Percentiles rank a stretch among this genome's conserved stretches.
These are phyloP conservation scores for Kregervanrija fluxuum DNA, from an alignment of 805 yeast species.

Conservation along the genomic window DNA sequence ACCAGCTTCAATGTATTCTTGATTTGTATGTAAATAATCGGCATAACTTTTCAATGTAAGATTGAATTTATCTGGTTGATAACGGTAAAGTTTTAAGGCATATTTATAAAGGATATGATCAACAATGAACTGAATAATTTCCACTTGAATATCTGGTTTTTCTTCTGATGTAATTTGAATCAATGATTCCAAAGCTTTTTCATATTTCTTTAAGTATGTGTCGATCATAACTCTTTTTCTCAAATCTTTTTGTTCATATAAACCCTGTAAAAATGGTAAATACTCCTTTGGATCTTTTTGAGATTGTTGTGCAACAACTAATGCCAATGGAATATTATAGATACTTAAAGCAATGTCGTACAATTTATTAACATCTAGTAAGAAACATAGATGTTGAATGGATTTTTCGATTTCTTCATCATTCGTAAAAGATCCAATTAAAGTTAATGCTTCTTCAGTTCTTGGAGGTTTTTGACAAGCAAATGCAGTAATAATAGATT, in stretches of 20 bases:
- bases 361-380: slow-evolving; percentile 80
- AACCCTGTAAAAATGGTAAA: slow-evolving; percentile 78
- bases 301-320: slow-evolving; percentile 88
- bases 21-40: slow-evolving; percentile 44
- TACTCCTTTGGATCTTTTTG: slow-evolving; percentile 98
- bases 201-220: slow-evolving; percentile 59
- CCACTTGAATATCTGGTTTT: slow-evolving; percentile 35
- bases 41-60: slow-evolving; percentile 58
- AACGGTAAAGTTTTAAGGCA: slow-evolving; percentile 58
- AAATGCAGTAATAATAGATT: slow-evolving; percentile 80
- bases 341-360: slow-evolving; percentile 75
- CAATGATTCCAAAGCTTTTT: slow-evolving; percentile 64
- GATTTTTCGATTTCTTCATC: slow-evolving; percentile 47
- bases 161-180: slow-evolving; percentile 37
- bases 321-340: slow-evolving; percentile 74
- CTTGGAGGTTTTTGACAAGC: slow-evolving; percentile 91
- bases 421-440: slow-evolving; percentile 48
- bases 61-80: slow-evolving; percentile 47
- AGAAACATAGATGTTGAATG: slow-evolving; percentile 79
- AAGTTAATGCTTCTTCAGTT: slow-evolving; percentile 60
- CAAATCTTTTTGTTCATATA: slow-evolving; percentile 59
- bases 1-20: slow-evolving; percentile 69
- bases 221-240: slow-evolving; percentile 76
- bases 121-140: slow-evolving; percentile 61
- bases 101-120: slow-evolving; percentile 61